These are phyloP conservation scores for Zymoseptoria brevis DNA, from an alignment of 2,329 filamentous ascomycete genomes.

Conservation along the genomic window DNA sequence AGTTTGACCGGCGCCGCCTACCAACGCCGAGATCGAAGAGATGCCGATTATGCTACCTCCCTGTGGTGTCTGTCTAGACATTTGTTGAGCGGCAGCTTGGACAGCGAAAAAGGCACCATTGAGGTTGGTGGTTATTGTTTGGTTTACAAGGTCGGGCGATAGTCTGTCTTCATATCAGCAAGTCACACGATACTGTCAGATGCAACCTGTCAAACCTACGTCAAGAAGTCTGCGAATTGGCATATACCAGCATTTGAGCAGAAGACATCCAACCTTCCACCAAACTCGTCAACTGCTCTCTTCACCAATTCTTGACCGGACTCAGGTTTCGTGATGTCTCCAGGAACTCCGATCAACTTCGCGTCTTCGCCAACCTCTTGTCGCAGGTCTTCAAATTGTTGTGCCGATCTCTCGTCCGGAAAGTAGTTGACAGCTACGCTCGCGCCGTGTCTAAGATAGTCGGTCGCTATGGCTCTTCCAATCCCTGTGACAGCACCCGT, in stretches of 20 bases:
- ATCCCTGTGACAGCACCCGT: conserved; percentile 83
- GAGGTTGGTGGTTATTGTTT: conserved; percentile 72
- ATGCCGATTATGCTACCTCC: conserved; percentile 77
- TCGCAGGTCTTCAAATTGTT: conserved; percentile 43
- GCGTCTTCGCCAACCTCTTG: conserved; percentile 31
- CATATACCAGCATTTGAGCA: conserved; percentile 86
- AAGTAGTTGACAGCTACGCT: conserved; percentile 76
- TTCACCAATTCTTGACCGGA: conserved; percentile 63
- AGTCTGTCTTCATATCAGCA: conserved; percentile 41
- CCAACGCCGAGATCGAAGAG: conserved; percentile 64
- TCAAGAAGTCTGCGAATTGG: conserved; percentile 78
- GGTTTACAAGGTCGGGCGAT: conserved; percentile 58
- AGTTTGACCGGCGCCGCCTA: conserved; percentile 68
- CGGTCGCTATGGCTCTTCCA: conserved; percentile 73
- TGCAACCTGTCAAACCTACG: conserved; percentile 35
- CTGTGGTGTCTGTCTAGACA: conserved; percentile 53
- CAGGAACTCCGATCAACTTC: conserved; percentile 57
- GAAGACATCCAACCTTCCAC: conserved; percentile 52
- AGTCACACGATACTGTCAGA: neutral
- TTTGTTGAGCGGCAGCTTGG: conserved; percentile 77
- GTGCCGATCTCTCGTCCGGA: conserved; percentile 44
- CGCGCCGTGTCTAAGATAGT: conserved; percentile 69
- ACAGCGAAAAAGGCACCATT: conserved; percentile 81
- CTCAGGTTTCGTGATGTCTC: conserved; percentile 68
- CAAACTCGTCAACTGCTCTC: conserved; percentile 54